A percentile compares a stretch with the other conserved stretches of the same genome.
phyloP scores from a whole-genome alignment of 2,329 filamentous ascomycete genomes.

The Cercospora sesami region DNA sequence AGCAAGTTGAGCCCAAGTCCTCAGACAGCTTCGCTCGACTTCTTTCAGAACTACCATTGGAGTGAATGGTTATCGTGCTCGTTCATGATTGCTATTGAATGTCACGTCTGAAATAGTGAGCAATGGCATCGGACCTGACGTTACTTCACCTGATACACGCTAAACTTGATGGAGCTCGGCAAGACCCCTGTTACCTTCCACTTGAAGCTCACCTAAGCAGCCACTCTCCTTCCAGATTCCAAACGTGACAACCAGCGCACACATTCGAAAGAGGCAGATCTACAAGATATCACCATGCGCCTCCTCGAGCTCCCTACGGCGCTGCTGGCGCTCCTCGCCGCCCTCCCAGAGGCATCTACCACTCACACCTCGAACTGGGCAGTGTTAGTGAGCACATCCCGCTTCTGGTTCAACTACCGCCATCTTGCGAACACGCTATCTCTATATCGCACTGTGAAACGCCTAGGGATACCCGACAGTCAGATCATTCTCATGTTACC shows the following conservation, averaged over 20 bases:
- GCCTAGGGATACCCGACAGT: slow-evolving; percentile 93
- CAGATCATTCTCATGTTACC: slow-evolving; percentile 99
- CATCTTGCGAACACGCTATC: slow-evolving; percentile 97
- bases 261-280: neutral
- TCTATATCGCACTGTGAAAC: slow-evolving; percentile 96
- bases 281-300: slow-evolving; percentile 26
- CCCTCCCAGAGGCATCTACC: slow-evolving; percentile 49
- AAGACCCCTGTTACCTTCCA: slow-evolving; percentile 6
- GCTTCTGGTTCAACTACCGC: slow-evolving; percentile 99
- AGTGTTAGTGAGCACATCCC: slow-evolving; percentile 95
- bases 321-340: slow-evolving; percentile 31
- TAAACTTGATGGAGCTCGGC: slow-evolving; percentile 7
- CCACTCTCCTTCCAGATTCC: neutral
- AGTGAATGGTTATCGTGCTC: neutral
- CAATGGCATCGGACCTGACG: neutral
- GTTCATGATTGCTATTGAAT: neutral
- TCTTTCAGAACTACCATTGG: neutral
- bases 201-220: slow-evolving; percentile 8
- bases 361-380: slow-evolving; percentile 99
- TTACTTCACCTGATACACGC: slow-evolving; percentile 1
- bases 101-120: neutral
- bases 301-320: slow-evolving; percentile 32
- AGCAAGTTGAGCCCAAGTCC: neutral
- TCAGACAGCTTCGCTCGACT: neutral
- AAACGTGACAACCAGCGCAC: neutral